A percentile compares a stretch with the other conserved stretches of the same genome.
phyloP scores from a whole-genome alignment of 73 alveolate species.

The Halteria grandinella region DNA sequence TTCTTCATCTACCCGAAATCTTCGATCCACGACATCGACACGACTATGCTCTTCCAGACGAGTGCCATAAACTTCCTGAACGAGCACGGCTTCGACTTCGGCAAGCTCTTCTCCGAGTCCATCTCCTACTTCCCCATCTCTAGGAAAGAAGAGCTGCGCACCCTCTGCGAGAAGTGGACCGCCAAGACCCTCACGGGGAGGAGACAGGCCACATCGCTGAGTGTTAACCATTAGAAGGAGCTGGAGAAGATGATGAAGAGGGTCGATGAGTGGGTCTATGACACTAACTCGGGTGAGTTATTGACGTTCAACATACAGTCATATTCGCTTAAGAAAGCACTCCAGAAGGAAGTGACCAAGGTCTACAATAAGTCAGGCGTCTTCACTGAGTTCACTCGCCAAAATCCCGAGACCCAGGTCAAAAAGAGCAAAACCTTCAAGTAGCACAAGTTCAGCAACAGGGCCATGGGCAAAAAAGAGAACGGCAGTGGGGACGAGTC shows the following conservation, averaged over 20 bases:
- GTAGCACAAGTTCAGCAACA: neutral
- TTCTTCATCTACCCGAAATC: conserved; percentile 61
- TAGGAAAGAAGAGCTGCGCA: neutral
- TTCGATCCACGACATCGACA: conserved; percentile 2
- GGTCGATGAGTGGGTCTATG: conserved; percentile 52
- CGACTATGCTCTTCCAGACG: too few relatives aligned
- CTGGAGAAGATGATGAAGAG: neutral
- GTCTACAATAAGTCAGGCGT: conserved; percentile 38
- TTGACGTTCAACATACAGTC: neutral
- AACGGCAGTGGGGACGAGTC: too few relatives aligned
- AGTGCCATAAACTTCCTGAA: conserved; percentile 51
- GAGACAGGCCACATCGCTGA: neutral
- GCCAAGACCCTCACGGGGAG: neutral
- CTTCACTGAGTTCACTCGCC: conserved; percentile 34
- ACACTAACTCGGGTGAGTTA: neutral
- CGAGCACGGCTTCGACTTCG: conserved; percentile 64
- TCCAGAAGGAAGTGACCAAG: conserved; percentile 35
- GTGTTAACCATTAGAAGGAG: neutral
- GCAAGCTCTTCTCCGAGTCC: conserved; percentile 56
- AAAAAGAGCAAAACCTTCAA: conserved; percentile 41
- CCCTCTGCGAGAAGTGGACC: neutral
- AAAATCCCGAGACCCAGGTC: conserved; percentile 12
- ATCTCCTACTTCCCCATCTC: too few relatives aligned
- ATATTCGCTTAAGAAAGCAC: conserved; percentile 13
- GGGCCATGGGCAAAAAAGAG: too few relatives aligned